A percentile compares a stretch with the other conserved stretches of the same genome.
Conservation (phyloP, 192 early-diverging fungal genomes). For the Chytriomyces confervae region DNA sequence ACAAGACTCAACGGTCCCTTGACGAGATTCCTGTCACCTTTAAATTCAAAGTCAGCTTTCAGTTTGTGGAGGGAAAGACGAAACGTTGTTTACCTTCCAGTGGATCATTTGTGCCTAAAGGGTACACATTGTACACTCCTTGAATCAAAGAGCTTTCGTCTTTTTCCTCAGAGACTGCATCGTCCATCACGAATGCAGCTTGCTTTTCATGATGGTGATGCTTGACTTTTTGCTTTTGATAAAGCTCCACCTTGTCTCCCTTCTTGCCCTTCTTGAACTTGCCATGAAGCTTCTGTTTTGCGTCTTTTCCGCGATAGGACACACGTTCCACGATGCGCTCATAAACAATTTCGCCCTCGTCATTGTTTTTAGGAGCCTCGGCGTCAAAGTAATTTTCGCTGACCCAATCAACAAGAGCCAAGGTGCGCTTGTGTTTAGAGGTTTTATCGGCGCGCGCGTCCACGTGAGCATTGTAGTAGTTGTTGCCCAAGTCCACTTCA, state of each 20-base stretch:
- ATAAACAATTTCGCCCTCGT: slow-evolving; percentile 10
- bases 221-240: not conserved
- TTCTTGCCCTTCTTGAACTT: not conserved
- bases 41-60: not conserved
- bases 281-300: not conserved
- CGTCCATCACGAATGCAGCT: slow-evolving; percentile 3
- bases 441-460: slow-evolving; percentile 38
- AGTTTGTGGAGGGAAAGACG: no score
- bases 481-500: slow-evolving; percentile 74
- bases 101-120: slow-evolving; percentile 83
- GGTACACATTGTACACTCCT: slow-evolving; percentile 76
- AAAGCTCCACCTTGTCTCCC: not conserved
- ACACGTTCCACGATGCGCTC: slow-evolving; percentile 19
- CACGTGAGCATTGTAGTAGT: slow-evolving; percentile 82
- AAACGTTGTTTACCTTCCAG: not conserved
- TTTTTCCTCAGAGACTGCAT: not conserved
- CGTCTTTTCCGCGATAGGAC: slow-evolving; percentile 2
- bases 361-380: not conserved
- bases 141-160: not conserved
- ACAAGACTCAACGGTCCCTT: slow-evolving; percentile 60
- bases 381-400: slow-evolving; percentile 13
- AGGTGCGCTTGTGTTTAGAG: slow-evolving; percentile 58
- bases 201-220: slow-evolving; percentile 3
- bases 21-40: slow-evolving; percentile 58
- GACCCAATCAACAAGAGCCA: slow-evolving; percentile 86